Evolutionary conservation across 2,329 filamentous ascomycete species (phyloP).

Genomic region (Plenodomus lindquistii): DNA sequence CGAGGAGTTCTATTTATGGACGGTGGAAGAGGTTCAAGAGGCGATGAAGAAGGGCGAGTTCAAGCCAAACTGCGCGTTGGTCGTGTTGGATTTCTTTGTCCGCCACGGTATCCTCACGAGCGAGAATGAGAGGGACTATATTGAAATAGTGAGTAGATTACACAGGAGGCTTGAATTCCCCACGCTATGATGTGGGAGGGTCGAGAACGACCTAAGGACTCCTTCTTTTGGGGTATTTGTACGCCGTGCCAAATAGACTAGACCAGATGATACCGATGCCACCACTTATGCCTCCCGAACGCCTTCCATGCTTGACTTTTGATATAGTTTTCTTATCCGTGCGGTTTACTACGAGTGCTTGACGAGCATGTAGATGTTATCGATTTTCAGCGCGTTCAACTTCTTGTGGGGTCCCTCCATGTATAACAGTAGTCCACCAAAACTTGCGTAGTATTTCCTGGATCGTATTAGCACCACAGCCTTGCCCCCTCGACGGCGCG

Average conservation of each 20-base stretch:
- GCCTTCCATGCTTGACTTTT: slow-evolving; percentile 35
- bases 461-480: slow-evolving; percentile 29
- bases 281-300: slow-evolving; percentile 29
- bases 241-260: slow-evolving; percentile 34
- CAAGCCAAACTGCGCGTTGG: slow-evolving; percentile 89
- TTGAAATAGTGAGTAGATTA: slow-evolving; percentile 74
- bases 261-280: slow-evolving; percentile 34
- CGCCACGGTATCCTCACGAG: slow-evolving; percentile 78
- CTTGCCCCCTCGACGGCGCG: background rate
- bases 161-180: slow-evolving; percentile 82
- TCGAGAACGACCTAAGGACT: slow-evolving; percentile 17
- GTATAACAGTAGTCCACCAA: slow-evolving; percentile 87
- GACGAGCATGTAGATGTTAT: slow-evolving; percentile 88
- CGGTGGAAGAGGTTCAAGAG: slow-evolving; percentile 73
- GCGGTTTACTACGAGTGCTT: slow-evolving; percentile 71
- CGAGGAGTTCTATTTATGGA: slow-evolving; percentile 78
- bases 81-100: slow-evolving; percentile 88
- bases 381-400: slow-evolving; percentile 86
- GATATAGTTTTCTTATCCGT: slow-evolving; percentile 4
- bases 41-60: slow-evolving; percentile 74
- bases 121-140: slow-evolving; percentile 77
- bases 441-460: slow-evolving; percentile 93
- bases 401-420: slow-evolving; percentile 96
- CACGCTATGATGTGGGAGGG: slow-evolving; percentile 35
- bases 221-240: slow-evolving; percentile 37